Conservation (phyloP, 2,329 filamentous ascomycete species). For the Sarocladium oryzae region DNA sequence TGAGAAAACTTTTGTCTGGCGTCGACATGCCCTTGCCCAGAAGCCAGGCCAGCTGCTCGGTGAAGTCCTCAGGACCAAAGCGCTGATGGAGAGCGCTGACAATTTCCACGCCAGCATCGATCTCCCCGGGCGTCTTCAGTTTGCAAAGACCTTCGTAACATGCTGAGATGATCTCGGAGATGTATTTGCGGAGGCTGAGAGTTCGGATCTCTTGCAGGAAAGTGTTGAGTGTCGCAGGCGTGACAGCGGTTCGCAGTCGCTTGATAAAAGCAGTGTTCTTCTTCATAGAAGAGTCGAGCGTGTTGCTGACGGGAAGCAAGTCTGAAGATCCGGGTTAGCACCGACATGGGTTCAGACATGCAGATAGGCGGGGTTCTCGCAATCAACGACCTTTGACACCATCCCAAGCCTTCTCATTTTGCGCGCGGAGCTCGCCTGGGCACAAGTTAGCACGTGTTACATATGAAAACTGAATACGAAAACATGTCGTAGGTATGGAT, state of each 20-base stretch:
- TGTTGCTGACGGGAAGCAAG: constrained; percentile 68
- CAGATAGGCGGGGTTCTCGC: constrained; percentile 9
- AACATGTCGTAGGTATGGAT: too few species aligned
- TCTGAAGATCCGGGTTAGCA: constrained; percentile 41
- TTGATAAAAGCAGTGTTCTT: constrained; percentile 99
- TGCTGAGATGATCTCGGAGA: constrained; percentile 93
- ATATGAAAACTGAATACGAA: not conserved
- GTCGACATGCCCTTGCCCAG: constrained; percentile 86
- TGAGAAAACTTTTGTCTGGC: constrained; percentile 78
- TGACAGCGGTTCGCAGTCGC: constrained; percentile 84
- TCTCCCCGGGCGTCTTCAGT: constrained; percentile 85
- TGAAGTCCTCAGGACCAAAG: constrained; percentile 86
- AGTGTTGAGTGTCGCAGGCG: constrained; percentile 68
- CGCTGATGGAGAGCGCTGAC: constrained; percentile 93
- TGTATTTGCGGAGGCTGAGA: constrained; percentile 89
- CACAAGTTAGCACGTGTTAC: constrained; percentile 7
- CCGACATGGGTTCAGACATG: constrained; percentile 13
- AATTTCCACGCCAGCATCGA: constrained; percentile 86
- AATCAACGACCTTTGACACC: constrained; percentile 72
- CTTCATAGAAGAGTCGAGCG: constrained; percentile 90
- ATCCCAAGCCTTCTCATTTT: constrained; percentile 84
- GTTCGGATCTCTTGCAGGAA: constrained; percentile 88
- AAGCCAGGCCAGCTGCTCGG: constrained; percentile 85
- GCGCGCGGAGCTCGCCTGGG: constrained; percentile 78
- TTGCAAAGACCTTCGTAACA: constrained; percentile 92